Percentiles rank a stretch among this genome's conserved stretches.
Evolutionary conservation across 495 filamentous ascomycete species (phyloP).

Genomic region (Xylaria grammica): DNA sequence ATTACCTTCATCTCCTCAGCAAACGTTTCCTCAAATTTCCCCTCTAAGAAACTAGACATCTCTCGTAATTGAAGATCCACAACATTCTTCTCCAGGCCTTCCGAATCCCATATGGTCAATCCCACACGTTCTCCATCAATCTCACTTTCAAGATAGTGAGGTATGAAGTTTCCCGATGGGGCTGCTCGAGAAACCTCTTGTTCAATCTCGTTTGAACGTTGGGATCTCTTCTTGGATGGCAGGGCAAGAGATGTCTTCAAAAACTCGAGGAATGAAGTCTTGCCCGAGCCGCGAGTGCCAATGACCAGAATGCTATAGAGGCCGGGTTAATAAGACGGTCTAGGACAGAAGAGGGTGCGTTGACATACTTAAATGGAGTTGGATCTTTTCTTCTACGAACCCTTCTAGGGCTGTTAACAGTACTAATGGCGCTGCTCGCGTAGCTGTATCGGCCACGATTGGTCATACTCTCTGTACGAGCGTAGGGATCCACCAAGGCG

Average conservation of each 20-base stretch:
- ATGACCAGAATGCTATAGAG: constrained; percentile 82
- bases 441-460: constrained; percentile 97
- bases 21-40: constrained; percentile 98
- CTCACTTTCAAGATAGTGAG: constrained; percentile 91
- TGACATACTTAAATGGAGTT: constrained; percentile 93
- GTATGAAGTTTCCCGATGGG: constrained; percentile 69
- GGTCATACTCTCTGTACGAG: constrained; percentile 91
- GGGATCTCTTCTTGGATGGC: constrained; percentile 73
- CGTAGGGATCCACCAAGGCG: constrained; percentile 72
- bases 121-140: constrained; percentile 92
- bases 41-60: constrained; percentile 90
- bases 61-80: constrained; percentile 93
- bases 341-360: background rate
- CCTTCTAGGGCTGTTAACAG: constrained; percentile 91
- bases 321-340: constrained; percentile 18
- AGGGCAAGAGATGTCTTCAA: constrained; percentile 82
- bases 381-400: constrained; percentile 95
- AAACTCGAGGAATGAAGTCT: constrained; percentile 97
- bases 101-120: constrained; percentile 94
- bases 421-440: constrained; percentile 88
- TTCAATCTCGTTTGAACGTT: constrained; percentile 51
- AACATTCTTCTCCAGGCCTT: constrained; percentile 89
- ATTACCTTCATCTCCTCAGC: constrained; percentile 97
- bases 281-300: constrained; percentile 86
- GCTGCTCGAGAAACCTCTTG: constrained; percentile 57